Base-by-base conservation (phyloP, 192 early-diverging fungal species). In the Gamsiella multidivaricata region DNA sequence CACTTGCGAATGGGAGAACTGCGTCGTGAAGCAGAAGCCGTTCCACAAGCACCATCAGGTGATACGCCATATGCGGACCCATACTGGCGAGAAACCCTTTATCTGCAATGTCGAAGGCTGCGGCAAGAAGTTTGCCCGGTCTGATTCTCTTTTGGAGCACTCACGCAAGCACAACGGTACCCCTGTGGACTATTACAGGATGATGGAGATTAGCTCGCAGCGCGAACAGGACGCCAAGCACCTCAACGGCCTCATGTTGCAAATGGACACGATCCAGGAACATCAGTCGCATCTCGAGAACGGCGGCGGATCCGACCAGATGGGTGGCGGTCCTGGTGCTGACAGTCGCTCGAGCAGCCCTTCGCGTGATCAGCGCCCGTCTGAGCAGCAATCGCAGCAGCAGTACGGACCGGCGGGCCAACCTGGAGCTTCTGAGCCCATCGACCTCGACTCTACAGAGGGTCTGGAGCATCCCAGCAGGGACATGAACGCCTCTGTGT, bases 41-140 rank as follows among this genome's bases (percentile, higher is more conserved):
- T 93, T 93, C 81, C 80, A 88, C 62, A 89, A 91, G 69, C 83
- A 89, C 17, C 90, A 91, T 54, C 91, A 93, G 57, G 84, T 93
- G 61, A 85, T 86, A 45, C 91, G 91, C 43, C 92, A 94, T 67
- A 83, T 89, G 49, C 86, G 90, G 3, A 91, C 88, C 0, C 91
- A 94, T 64, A 94, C 90, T 15, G 92, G 92, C 32, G 92, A 94
- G 72, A 84, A 87, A 46, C 92, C 92, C 1, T 92, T 90, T 82
- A 70, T 84, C 41, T 94, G 92, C 56, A 69, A 70, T 12, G 83
- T 88, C 3, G 81, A 84, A 11, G 90, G 85, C 39, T 94, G 92
- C 55, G 87, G 80, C 31, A 93, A 92, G 66, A 83, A 79, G 41
- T 94, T 94, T 83, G 89, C 91, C 28, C 86, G 91, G n/a, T 89